Evolutionary conservation across 306 rosid species (phyloP).

Genomic region (Vachellia collinsii): DNA sequence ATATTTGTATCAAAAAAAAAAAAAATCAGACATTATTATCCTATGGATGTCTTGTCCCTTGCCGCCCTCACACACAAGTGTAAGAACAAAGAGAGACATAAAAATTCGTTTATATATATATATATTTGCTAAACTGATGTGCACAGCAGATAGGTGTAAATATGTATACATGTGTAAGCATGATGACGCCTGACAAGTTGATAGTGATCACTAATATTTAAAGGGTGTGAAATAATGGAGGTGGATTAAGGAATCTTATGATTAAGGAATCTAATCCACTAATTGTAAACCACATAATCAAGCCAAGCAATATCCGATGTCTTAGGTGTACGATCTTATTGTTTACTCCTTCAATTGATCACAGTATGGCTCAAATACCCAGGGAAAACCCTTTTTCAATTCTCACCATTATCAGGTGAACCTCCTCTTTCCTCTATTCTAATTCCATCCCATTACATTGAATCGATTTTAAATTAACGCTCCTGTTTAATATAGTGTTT

Average conservation of each 20-base stretch:
- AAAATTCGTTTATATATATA: background rate
- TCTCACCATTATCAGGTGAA: conserved; percentile 15
- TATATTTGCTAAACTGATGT: background rate
- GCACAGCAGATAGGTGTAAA: background rate
- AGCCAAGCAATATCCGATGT: conserved; percentile 31
- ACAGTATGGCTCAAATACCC: conserved; percentile 47
- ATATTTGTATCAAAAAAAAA: too few relatives aligned
- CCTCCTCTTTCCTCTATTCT: background rate
- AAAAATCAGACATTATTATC: background rate
- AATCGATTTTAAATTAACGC: background rate
- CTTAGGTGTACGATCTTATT: conserved; percentile 13
- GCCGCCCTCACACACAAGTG: background rate
- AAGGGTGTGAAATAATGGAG: conserved; percentile 37
- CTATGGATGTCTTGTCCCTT: background rate
- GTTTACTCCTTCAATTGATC: conserved; percentile 20
- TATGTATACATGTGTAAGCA: background rate
- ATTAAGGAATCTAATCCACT: conserved; percentile 29
- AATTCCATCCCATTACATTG: background rate
- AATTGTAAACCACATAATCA: conserved; percentile 11
- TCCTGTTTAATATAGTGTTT: too few relatives aligned
- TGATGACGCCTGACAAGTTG: background rate
- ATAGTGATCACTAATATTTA: background rate
- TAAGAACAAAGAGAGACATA: background rate
- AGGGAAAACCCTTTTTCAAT: conserved; percentile 18
- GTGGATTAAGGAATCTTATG: conserved; percentile 1